Base-by-base conservation (phyloP, 257 asterid genomes). In the Jasminum sambac region DNA sequence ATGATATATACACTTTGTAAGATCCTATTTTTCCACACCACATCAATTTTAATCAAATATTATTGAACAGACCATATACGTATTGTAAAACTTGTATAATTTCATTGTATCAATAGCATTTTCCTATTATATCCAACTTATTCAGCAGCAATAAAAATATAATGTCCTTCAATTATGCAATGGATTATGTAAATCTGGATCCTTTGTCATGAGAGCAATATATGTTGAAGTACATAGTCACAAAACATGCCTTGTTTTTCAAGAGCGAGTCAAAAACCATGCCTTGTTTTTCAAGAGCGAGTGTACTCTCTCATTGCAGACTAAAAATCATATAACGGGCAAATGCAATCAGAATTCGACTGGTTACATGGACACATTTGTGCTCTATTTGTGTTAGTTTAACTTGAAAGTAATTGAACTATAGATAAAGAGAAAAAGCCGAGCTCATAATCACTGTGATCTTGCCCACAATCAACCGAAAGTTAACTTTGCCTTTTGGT, bases 401-500 rank as follows among this genome's bases (percentile, higher is more conserved):
- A 58, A 58, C 17, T 24, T 11, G 25, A 25, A 61, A 17, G 10
- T 38, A 63, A 50, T 44, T 44, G 16, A 44, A 40, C 17, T 52
- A 63, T 68, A 52, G 48, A 21, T 46, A 16, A 21, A 66, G 66
- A 60, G 61, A 67, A 74, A 66, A 42, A 2, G 44, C 58, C 63
- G 67, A 14, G 71, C 63, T 69, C 52, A 9, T 25, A 19, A 39
- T 38, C 67, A 11, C 43, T 41, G 59, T n/a, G 57, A 38, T 30
- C 36, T 30, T 43, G 48, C 12, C 36, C n/a, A 41, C 25, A n/a
- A 19, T 2, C 7, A 26, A 17, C 6, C 14, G 59, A 63, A 50
- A 57, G 67, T 76, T 79, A 79, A 72, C 26, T 70, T 70, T 67
- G 75, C 65, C 73, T 79, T 80, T 72, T 82, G 64, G 36, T 66